Evolutionary conservation across 1,284 basidiomycete species (phyloP), one percentile per base, ranked within the genome.

Genomic region (Sparassis latifolia): DNA sequence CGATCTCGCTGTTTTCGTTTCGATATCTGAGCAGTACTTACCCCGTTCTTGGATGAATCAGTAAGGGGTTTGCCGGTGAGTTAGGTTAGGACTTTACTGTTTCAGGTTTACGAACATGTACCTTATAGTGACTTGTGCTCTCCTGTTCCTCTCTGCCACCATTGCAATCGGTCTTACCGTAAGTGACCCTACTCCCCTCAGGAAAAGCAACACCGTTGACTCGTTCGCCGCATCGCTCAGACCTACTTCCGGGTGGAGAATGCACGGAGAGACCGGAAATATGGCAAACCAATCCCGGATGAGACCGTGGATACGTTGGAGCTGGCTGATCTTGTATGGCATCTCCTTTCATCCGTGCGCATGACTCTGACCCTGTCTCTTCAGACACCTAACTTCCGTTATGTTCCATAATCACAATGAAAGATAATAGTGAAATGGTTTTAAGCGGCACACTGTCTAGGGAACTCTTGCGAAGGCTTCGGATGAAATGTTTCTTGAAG

Each of bases 181-280:
- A 59, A 57, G 75, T 64, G 33, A 31, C 5, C 30, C n/a, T 12
- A 37, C 12, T 12, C 12, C 48, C 42, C 4, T 20, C 20, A 20
- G 20, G 47, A 35, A 49, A 6, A 31, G 27, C 40, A 9, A 32
- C 27, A 33, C 31, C n/a, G 6, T 3, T 30, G 7, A 6, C 40
- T 10, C 2, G 9, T 28, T 28, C 33, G 33, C n/a, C 28, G 39
- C 20, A 10, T n/a, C 20, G 20, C 20, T 12, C 49, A 86, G 84
- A 62, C 77, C 5, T 84, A 80, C 2, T 89, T 84, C 60, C 76
- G 77, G 37, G 56, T 67, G 56, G 84, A 87, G 30, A 89, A 89
- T 55, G 69, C 71, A 9, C 68, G 70, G 7, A 71, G 84, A 39
- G 75, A 89, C 58, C 66, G 63, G 44, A 55, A 70, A 20, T 79